A percentile compares a stretch with the other conserved stretches of the same genome.
These are phyloP conservation scores for Colletotrichum sublineola DNA, from an alignment of 2,329 filamentous ascomycete genomes.

Conservation along the genomic window DNA sequence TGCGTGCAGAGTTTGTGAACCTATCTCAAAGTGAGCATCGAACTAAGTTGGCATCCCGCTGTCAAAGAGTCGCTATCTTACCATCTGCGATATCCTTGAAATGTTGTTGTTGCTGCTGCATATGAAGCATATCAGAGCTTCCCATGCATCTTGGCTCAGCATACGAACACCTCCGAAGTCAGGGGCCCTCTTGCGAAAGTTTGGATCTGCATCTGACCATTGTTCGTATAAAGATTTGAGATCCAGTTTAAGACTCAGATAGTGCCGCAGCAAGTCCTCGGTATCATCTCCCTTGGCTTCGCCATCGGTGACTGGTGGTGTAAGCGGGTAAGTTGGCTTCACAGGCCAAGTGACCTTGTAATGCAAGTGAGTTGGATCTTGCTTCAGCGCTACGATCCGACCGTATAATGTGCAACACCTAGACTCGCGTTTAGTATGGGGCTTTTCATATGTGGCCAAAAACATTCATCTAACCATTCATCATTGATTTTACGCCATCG, in stretches of 20 bases:
- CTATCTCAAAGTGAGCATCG: conserved; percentile 51
- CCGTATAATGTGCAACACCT: conserved; percentile 88
- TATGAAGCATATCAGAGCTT: conserved; percentile 92
- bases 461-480: conserved; percentile 74
- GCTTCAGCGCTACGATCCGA: conserved; percentile 85
- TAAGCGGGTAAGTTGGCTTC: conserved; percentile 37
- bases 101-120: conserved; percentile 99
- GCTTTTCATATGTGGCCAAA: neutral
- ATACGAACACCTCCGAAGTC: conserved; percentile 93
- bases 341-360: conserved; percentile 79
- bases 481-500: conserved; percentile 90
- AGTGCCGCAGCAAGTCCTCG: conserved; percentile 80
- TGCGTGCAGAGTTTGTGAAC: conserved; percentile 88
- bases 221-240: conserved; percentile 82
- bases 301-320: conserved; percentile 24
- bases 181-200: conserved; percentile 89
- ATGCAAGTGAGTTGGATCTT: conserved; percentile 83
- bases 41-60: neutral
- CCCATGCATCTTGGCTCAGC: conserved; percentile 95
- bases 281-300: conserved; percentile 72
- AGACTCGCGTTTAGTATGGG: neutral
- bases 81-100: conserved; percentile 94
- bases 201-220: conserved; percentile 88
- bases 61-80: conserved; percentile 49
- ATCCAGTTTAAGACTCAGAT: conserved; percentile 88